These are phyloP conservation scores for Acacia acuminata DNA, from an alignment of 306 rosid species.

Conservation along the genomic window DNA sequence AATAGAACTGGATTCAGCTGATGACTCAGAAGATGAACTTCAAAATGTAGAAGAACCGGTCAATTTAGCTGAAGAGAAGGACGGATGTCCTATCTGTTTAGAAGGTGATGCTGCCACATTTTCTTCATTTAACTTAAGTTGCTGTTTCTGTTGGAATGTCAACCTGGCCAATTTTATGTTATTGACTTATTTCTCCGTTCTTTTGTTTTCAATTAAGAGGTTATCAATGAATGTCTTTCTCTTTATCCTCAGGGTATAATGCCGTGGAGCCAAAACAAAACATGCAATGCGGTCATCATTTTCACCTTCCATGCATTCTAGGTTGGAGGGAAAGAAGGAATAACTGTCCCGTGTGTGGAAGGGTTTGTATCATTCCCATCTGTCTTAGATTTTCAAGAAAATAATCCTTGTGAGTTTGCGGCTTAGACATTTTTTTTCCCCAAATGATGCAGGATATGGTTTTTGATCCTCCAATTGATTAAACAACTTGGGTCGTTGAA, in stretches of 20 bases:
- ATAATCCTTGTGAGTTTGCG: not conserved
- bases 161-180: conserved; percentile 8
- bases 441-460: conserved; percentile 71
- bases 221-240: conserved; percentile 11
- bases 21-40: conserved; percentile 70
- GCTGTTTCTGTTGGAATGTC: not conserved
- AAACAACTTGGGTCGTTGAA: conserved; percentile 25
- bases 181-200: conserved; percentile 28
- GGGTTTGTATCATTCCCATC: conserved; percentile 53
- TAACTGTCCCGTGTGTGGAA: conserved; percentile 85
- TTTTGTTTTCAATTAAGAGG: conserved; percentile 25
- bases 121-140: conserved; percentile 13
- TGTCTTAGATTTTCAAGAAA: conserved; percentile 5
- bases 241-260: conserved; percentile 69
- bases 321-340: conserved; percentile 99
- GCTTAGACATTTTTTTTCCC: conserved; percentile 11
- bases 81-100: conserved; percentile 89
- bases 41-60: conserved; percentile 55
- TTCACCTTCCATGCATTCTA: conserved; percentile 97
- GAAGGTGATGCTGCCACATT: conserved; percentile 63
- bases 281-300: conserved; percentile 84
- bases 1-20: conserved; percentile 47
- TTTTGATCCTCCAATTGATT: conserved; percentile 73
- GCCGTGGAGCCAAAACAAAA: conserved; percentile 73
- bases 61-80: conserved; percentile 73